Evolutionary conservation across 75 land plant genomes (phyloP).

Genomic region (Ceratopteris richardii): DNA sequence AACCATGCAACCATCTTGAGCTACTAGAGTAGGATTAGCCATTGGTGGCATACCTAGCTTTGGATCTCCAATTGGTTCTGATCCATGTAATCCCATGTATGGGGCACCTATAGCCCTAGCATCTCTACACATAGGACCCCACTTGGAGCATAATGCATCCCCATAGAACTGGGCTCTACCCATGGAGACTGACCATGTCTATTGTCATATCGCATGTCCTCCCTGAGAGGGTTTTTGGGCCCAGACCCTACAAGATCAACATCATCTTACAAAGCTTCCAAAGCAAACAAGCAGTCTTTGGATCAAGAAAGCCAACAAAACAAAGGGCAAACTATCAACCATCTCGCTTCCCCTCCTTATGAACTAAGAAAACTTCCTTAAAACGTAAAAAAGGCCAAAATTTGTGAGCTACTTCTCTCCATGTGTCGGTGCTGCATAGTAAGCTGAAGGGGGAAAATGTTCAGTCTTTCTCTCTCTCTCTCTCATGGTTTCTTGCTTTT

Average conservation of each 20-base stretch:
- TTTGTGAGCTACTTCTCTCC: no score
- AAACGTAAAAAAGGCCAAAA: no score
- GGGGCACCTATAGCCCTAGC: neutral
- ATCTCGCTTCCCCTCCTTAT: no score
- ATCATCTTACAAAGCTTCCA: neutral
- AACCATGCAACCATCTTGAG: conserved; percentile 1
- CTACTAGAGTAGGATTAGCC: neutral
- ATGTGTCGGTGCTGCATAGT: no score
- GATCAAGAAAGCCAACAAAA: no score
- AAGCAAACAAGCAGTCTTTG: no score
- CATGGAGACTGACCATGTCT: neutral
- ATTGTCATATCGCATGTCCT: neutral
- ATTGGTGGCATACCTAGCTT: neutral
- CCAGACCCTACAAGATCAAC: neutral
- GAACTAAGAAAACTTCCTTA: no score
- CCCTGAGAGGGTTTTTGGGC: neutral
- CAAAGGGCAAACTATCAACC: no score
- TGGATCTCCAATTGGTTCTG: neutral
- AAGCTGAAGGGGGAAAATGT: no score
- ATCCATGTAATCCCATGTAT: neutral
- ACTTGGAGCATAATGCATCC: neutral
- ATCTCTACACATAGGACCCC: neutral
- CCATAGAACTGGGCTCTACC: neutral
- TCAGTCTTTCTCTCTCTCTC: no score
- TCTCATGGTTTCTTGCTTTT: no score